Percentiles rank a stretch among this genome's conserved stretches.
These are phyloP conservation scores for Dovyalis caffra DNA, from an alignment of 345 rosid genomes.

Conservation along the genomic window DNA sequence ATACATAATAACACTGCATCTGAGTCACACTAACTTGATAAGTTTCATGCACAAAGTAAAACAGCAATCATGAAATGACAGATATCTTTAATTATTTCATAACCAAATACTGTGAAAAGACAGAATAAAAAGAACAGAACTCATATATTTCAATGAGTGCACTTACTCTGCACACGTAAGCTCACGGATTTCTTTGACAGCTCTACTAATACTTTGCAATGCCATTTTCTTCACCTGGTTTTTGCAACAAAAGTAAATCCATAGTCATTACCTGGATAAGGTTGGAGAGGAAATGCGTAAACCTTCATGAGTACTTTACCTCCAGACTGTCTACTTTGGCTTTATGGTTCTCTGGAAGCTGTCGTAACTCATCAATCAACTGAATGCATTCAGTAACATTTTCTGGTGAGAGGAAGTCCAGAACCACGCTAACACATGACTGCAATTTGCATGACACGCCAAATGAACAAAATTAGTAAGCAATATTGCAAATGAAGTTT, in stretches of 20 bases:
- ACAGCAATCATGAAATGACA: too few relatives aligned
- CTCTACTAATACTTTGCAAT: conserved; percentile 52
- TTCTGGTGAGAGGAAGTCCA: conserved; percentile 90
- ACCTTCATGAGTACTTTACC: conserved; percentile 37
- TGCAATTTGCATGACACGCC: conserved; percentile 29
- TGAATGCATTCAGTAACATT: conserved; percentile 59
- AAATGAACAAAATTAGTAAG: conserved; percentile 5
- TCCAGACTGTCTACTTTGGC: conserved; percentile 64
- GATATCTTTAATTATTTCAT: too few relatives aligned
- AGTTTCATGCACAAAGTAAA: too few relatives aligned
- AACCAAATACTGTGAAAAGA: too few relatives aligned
- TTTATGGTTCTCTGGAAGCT: conserved; percentile 65
- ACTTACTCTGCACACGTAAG: conserved; percentile 57
- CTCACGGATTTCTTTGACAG: conserved; percentile 74
- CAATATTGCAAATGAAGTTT: conserved; percentile 2
- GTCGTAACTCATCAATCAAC: conserved; percentile 62
- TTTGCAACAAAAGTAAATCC: conserved; percentile 5
- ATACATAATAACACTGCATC: too few relatives aligned
- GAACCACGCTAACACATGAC: conserved; percentile 88
- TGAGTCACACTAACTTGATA: too few relatives aligned
- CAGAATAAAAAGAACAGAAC: too few relatives aligned
- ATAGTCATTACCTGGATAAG: background rate
- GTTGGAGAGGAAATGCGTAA: background rate
- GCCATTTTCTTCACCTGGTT: conserved; percentile 89
- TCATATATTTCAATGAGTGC: background rate